These are phyloP conservation scores for Blastobotrys indianensis DNA, from an alignment of 1,139 yeast genomes.

Conservation along the genomic window DNA sequence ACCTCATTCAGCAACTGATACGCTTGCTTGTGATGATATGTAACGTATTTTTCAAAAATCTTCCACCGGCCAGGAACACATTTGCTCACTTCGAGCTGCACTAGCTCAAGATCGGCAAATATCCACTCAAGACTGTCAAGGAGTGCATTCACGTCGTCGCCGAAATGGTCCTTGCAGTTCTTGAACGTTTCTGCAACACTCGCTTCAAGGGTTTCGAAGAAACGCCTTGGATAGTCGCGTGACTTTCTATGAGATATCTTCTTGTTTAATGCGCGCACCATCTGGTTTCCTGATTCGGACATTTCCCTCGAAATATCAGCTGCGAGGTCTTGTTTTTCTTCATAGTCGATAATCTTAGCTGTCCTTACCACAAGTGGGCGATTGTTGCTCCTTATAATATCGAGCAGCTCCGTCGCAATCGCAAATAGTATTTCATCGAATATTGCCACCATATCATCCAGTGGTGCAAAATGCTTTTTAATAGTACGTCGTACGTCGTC, in stretches of 20 bases:
- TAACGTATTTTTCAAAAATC: conserved; percentile 55
- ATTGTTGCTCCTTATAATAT: conserved; percentile 63
- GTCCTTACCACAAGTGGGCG: conserved; percentile 61
- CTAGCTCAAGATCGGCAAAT: conserved; percentile 68
- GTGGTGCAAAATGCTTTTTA: conserved; percentile 50
- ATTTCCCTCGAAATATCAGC: conserved; percentile 47
- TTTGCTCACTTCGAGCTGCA: conserved; percentile 51
- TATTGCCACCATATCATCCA: conserved; percentile 44
- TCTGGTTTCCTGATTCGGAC: not conserved
- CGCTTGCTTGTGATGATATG: conserved; percentile 62
- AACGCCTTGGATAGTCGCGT: conserved; percentile 61
- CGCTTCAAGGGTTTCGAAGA: conserved; percentile 54
- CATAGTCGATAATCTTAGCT: conserved; percentile 72
- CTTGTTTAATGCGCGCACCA: not conserved
- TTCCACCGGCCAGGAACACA: conserved; percentile 74
- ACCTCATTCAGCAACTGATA: conserved; percentile 58
- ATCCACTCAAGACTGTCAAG: conserved; percentile 77
- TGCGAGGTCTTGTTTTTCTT: conserved; percentile 70
- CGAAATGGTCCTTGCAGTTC: conserved; percentile 55
- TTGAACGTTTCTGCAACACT: conserved; percentile 61
- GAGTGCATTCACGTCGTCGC: conserved; percentile 44
- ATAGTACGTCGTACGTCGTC: conserved; percentile 71
- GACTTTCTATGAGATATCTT: conserved; percentile 31
- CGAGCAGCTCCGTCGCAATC: conserved; percentile 61
- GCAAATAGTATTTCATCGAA: conserved; percentile 62